These are phyloP conservation scores for Themeda triandra DNA, from an alignment of 176 grass and related monocot species.

Conservation along the genomic window DNA sequence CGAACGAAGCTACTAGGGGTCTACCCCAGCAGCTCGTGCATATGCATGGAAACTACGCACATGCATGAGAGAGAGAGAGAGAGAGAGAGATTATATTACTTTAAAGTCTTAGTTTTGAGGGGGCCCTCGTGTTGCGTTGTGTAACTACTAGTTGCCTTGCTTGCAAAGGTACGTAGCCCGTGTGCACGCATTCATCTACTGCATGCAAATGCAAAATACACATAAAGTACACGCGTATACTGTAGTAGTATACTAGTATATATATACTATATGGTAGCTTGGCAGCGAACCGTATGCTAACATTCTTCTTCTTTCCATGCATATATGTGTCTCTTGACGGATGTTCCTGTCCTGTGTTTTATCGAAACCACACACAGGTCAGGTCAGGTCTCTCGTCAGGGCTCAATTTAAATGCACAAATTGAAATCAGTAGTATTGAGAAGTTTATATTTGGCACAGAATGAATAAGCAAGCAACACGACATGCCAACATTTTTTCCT, in stretches of 20 bases:
- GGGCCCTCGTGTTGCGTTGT: constrained; percentile 34
- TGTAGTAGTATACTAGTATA: neutral
- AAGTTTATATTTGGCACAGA: too few species aligned
- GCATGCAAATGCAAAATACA: neutral
- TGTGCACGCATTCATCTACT: constrained; percentile 21
- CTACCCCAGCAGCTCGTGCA: neutral
- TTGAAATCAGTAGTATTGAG: too few species aligned
- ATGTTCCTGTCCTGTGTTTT: constrained; percentile 38
- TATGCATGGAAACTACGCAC: neutral
- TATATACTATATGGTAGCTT: neutral
- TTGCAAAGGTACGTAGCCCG: constrained; percentile 38
- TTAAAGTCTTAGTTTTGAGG: neutral
- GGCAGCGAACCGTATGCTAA: neutral
- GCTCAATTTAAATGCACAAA: neutral
- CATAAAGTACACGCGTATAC: neutral
- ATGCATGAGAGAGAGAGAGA: too few species aligned
- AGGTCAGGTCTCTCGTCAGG: neutral
- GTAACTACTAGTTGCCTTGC: constrained; percentile 36
- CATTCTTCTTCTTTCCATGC: neutral
- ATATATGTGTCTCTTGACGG: constrained; percentile 13
- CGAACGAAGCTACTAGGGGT: too few species aligned
- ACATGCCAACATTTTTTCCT: too few species aligned
- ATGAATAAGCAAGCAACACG: too few species aligned
- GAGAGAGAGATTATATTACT: too few species aligned
- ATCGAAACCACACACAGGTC: neutral